These are phyloP conservation scores for Jackrogersella multiformis DNA, from an alignment of 495 filamentous ascomycete species.

Conservation along the genomic window DNA sequence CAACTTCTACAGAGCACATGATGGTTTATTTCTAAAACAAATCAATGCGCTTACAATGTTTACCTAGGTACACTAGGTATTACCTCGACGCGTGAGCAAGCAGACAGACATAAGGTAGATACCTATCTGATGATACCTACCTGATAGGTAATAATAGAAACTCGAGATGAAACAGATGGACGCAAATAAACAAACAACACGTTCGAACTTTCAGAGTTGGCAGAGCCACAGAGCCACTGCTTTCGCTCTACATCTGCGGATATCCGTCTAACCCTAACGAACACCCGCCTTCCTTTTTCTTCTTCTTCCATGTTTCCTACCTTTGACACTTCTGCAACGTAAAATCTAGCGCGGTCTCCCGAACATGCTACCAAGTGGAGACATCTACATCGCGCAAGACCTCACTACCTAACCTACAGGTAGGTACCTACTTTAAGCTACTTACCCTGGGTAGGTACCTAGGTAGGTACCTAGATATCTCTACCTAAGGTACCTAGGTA, in stretches of 20 bases:
- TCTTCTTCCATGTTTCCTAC: neutral
- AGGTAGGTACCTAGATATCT: too few relatives aligned
- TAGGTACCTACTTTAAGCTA: too few relatives aligned
- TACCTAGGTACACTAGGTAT: too few relatives aligned
- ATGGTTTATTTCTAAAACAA: slow-evolving; percentile 35
- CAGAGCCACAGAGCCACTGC: slow-evolving; percentile 9
- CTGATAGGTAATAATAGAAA: slow-evolving; percentile 34
- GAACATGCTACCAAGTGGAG: slow-evolving; percentile 36
- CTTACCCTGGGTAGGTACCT: too few relatives aligned
- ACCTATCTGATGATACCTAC: neutral
- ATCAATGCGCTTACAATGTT: slow-evolving; percentile 19
- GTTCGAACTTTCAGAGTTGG: slow-evolving; percentile 11
- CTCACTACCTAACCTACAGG: too few relatives aligned
- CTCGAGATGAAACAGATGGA: slow-evolving; percentile 29
- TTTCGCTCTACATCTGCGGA: slow-evolving; percentile 30
- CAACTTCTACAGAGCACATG: slow-evolving; percentile 12
- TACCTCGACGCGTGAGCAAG: slow-evolving; percentile 18
- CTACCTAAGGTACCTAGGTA: too few relatives aligned
- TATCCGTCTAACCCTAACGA: slow-evolving; percentile 37
- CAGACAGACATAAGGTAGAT: neutral
- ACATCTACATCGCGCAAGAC: slow-evolving; percentile 23
- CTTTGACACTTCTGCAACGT: slow-evolving; percentile 23
- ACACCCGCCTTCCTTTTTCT: neutral
- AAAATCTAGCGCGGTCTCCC: slow-evolving; percentile 21
- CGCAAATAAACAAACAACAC: slow-evolving; percentile 31